A percentile compares a stretch with the other conserved stretches of the same genome.
Conservation (phyloP, 2,329 filamentous ascomycete species). For the Drechmeria coniospora region DNA sequence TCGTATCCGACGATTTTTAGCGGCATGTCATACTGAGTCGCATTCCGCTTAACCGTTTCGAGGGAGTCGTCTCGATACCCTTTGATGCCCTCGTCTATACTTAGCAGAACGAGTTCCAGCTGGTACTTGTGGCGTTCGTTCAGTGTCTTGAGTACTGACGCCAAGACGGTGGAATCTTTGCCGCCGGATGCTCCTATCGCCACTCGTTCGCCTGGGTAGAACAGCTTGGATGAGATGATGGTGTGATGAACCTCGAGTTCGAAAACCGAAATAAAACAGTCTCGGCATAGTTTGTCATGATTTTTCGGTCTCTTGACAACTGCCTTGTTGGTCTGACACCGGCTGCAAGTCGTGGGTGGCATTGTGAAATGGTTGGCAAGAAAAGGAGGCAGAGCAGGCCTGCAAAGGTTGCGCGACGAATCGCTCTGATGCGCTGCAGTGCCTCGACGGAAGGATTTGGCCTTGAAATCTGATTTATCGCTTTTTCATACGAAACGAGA, state of each 20-base stretch:
- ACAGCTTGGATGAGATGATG: constrained; percentile 67
- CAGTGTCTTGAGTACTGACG: constrained; percentile 83
- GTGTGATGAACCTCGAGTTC: constrained; percentile 92
- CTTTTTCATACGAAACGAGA: too few relatives aligned
- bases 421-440: too few relatives aligned
- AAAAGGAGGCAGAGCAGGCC: too few relatives aligned
- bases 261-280: constrained; percentile 76
- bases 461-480: too few relatives aligned
- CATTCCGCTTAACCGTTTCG: constrained; percentile 92
- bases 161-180: constrained; percentile 93
- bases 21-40: constrained; percentile 77
- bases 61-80: constrained; percentile 93
- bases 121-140: constrained; percentile 84
- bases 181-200: constrained; percentile 94
- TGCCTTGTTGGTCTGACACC: constrained; percentile 63
- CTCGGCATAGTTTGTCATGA: constrained; percentile 79
- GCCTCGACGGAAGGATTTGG: too few relatives aligned
- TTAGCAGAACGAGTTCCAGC: constrained; percentile 71
- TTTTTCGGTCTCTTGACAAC: constrained; percentile 92
- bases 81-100: constrained; percentile 93
- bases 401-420: too few relatives aligned
- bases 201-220: constrained; percentile 67
- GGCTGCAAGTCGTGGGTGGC: constrained; percentile 61
- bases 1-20: constrained; percentile 86
- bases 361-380: constrained; percentile 37